Base-by-base conservation (phyloP, 2,329 filamentous ascomycete genomes). In the Penicillium sp. region DNA sequence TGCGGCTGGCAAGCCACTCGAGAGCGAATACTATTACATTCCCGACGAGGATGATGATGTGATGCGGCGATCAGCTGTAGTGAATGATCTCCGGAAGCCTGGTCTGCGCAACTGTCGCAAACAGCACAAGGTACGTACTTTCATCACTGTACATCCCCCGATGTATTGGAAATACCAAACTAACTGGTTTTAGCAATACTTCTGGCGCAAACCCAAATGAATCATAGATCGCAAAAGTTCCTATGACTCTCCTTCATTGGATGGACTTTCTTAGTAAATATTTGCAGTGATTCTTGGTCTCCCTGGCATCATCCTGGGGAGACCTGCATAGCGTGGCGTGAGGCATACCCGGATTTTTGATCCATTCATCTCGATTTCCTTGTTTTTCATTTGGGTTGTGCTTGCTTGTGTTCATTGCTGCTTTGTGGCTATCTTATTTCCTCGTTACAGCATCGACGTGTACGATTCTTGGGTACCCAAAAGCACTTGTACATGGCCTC, bases 21-120 rank as follows among this genome's bases (percentile, higher is more conserved):
- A 99, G 77, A 95, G 88, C 75, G 91, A 99, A 70, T 97, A 95
- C 69, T 97, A 97, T 72, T 99, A 99, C 65, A 78, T 96, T 7
- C 88, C 91, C 0, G 92, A 97, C 69, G 79, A 83, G 63, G 93
- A 99, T 66, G 76, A 79, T 2, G 90, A 97, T 65, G 80, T 84
- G 55, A 82, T 86, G 65, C 82, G 92, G 52, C 82, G 88, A 43
- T 81, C 89, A 46, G 87, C 90, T 18, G 89, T 96, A 12, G 89
- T 91, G 1, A 85, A 91, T 58, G 88, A 89, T 45, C 76, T 96
- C 67, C 81, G 89, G 48, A 95, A 95, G 72, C 92, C 91, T 36
- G 93, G 89, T 61, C 75, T 99, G 63, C 80, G 93, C 58, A 86
- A 85, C 64, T 96, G 93, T 66, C 82, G 93, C 64, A 97, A 96